Evolutionary conservation across 345 rosid genomes (phyloP), one percentile per base, ranked within the genome.

Genomic region (Aquilaria sinensis): DNA sequence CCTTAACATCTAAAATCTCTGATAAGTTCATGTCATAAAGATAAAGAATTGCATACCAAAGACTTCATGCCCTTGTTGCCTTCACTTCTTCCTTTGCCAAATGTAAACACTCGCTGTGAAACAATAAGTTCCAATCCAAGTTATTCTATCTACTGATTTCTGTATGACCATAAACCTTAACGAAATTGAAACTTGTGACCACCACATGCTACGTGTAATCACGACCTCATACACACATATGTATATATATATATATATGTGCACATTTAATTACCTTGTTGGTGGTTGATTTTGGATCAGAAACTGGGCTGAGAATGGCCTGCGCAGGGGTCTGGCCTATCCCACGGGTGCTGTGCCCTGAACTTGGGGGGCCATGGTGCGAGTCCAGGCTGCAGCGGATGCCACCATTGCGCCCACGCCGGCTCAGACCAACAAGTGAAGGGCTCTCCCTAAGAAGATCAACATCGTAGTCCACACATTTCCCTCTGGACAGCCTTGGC

Each of bases 41-140:
- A 16, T 32, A 14, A 6, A 56, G 49, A 14, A 41, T 12, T 65
- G 70, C 85, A 78, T 74, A 93, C 98, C 97, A 93, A 71, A 54
- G 87, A 81, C 77, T 93, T 93, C 98, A 93, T 93, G 85, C 82
- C 82, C 80, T 87, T 93, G 81, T 93, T 82, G 75, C 98, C 98
- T 74, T 93, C 98, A 54, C 92, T 87, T 77, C 74, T 75, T 68
- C 97, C 94, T 75, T 86, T 87, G 13, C 97, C 97, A 67, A 93
- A 90, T 53, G 81, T 78, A 76, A 85, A 93, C 45, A 90, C 98
- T 47, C 94, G 63, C 98, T 90, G 92, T 37, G 43, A 58, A 8
- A 51, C 56, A 31, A 57, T 15, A 45, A 45, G 16, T 45, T 23
- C 15, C 16, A 53, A 63, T 43, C 12, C 34, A 62, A 60, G 6